Percentiles rank a stretch among this genome's conserved stretches.
Conservation (phyloP, 768 basidiomycete genomes). For the Lanmaoa pseudosensibilis region DNA sequence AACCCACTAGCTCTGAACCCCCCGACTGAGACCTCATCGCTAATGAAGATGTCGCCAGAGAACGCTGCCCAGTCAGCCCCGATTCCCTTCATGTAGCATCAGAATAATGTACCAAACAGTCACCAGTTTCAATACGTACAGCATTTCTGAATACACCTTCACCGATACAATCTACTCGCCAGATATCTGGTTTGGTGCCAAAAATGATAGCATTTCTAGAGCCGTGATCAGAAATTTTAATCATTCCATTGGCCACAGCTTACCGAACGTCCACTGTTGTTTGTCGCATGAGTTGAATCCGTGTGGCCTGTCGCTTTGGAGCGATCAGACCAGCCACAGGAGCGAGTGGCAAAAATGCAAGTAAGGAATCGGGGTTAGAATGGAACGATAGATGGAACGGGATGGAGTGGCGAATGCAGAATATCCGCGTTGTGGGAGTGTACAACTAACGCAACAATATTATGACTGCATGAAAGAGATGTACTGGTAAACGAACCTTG, state of each 20-base stretch:
- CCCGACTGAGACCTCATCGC: constrained; percentile 47
- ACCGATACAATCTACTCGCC: constrained; percentile 64
- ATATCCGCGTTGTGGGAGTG: constrained; percentile 59
- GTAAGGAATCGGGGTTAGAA: constrained; percentile 55
- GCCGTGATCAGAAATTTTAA: neutral
- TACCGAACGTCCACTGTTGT: constrained; percentile 63
- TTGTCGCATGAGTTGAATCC: constrained; percentile 65
- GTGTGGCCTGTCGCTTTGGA: constrained; percentile 41
- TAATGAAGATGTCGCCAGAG: constrained; percentile 59
- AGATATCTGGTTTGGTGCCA: constrained; percentile 68
- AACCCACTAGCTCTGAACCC: constrained; percentile 69
- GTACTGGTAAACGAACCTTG: constrained; percentile 25
- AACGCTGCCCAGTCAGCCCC: constrained; percentile 63
- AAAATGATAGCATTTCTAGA: constrained; percentile 46
- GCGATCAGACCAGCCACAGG: constrained; percentile 41
- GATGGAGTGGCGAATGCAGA: constrained; percentile 56
- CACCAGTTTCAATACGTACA: constrained; percentile 37
- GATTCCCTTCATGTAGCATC: constrained; percentile 47
- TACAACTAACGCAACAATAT: constrained; percentile 37
- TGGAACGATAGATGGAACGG: constrained; percentile 67
- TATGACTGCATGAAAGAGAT: neutral
- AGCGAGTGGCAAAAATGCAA: constrained; percentile 57
- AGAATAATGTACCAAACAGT: neutral
- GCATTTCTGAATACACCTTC: constrained; percentile 58
- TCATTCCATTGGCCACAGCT: constrained; percentile 5